These are phyloP conservation scores for Gnaphalium uliginosum DNA, from an alignment of 129 eudicot species.

Conservation along the genomic window DNA sequence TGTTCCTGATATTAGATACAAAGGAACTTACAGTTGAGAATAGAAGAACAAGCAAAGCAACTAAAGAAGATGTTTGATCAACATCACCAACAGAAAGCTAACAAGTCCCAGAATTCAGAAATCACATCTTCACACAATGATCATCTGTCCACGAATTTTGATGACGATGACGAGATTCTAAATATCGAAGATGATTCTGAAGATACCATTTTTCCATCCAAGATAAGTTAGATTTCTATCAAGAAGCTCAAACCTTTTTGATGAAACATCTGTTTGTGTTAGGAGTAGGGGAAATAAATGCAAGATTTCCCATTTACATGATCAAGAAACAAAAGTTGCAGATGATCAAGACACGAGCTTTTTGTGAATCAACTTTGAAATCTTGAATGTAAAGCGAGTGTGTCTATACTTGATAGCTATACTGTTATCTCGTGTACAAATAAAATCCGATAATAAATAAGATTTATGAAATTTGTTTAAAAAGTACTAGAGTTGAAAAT, in stretches of 20 bases:
- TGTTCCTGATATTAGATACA: slow-evolving; percentile 48
- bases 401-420: slow-evolving; percentile 25
- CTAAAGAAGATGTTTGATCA: slow-evolving; percentile 64
- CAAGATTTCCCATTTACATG: slow-evolving; percentile 22
- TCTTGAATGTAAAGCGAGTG: slow-evolving; percentile 27
- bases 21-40: slow-evolving; percentile 58
- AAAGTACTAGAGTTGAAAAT: background rate
- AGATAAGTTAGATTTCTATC: slow-evolving; percentile 41
- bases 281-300: background rate
- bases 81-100: slow-evolving; percentile 42
- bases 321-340: slow-evolving; percentile 27
- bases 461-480: slow-evolving; percentile 11
- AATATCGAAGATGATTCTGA: slow-evolving; percentile 39
- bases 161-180: slow-evolving; percentile 31
- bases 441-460: slow-evolving; percentile 29
- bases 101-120: slow-evolving; percentile 21
- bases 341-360: slow-evolving; percentile 22
- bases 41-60: slow-evolving; percentile 69
- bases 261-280: slow-evolving; percentile 19
- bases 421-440: slow-evolving; percentile 25
- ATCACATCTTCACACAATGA: slow-evolving; percentile 28
- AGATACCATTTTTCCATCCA: slow-evolving; percentile 35
- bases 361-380: slow-evolving; percentile 17
- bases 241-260: slow-evolving; percentile 17
- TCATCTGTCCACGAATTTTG: slow-evolving; percentile 20